phyloP scores from a whole-genome alignment of 495 filamentous ascomycete species.

The Lasiosphaeris hirsuta region DNA sequence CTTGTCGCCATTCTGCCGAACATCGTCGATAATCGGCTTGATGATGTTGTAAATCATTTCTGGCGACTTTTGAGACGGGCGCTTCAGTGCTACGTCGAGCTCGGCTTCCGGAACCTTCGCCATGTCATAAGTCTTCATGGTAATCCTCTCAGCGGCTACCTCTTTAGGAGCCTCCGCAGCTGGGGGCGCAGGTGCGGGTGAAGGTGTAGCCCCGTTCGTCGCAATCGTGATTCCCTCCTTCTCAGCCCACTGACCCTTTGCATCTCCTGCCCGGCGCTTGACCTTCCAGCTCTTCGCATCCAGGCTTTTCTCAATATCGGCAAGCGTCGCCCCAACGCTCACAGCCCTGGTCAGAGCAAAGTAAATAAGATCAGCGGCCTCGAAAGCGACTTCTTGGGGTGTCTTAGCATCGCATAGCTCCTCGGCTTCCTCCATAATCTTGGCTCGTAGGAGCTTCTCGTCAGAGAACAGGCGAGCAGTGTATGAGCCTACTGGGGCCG shows the following conservation, averaged over 20 bases:
- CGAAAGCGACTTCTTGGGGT: constrained; percentile 82
- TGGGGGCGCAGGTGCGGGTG: constrained; percentile 32
- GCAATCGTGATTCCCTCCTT: constrained; percentile 66
- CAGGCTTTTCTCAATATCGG: constrained; percentile 86
- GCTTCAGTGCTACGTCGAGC: constrained; percentile 68
- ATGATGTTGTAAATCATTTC: constrained; percentile 88
- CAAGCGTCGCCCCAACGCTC: constrained; percentile 73
- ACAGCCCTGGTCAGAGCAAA: constrained; percentile 90
- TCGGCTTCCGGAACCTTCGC: constrained; percentile 55
- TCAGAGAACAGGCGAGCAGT: constrained; percentile 91
- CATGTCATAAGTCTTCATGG: constrained; percentile 76
- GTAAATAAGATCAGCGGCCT: constrained; percentile 93
- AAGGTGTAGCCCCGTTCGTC: constrained; percentile 38
- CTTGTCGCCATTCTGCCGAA: constrained; percentile 76
- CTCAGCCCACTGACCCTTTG: constrained; percentile 84
- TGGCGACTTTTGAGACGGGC: constrained; percentile 88
- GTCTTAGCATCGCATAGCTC: constrained; percentile 84
- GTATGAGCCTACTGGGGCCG: constrained; percentile 86
- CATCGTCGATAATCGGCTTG: constrained; percentile 82
- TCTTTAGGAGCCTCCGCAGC: constrained; percentile 40
- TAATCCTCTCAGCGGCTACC: constrained; percentile 60
- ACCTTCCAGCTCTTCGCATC: constrained; percentile 94
- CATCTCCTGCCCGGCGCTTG: constrained; percentile 85
- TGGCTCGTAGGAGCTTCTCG: constrained; percentile 80
- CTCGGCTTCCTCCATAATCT: constrained; percentile 97